Evolutionary conservation across 345 rosid genomes (phyloP).

Genomic region (Toxicodendron radicans): DNA sequence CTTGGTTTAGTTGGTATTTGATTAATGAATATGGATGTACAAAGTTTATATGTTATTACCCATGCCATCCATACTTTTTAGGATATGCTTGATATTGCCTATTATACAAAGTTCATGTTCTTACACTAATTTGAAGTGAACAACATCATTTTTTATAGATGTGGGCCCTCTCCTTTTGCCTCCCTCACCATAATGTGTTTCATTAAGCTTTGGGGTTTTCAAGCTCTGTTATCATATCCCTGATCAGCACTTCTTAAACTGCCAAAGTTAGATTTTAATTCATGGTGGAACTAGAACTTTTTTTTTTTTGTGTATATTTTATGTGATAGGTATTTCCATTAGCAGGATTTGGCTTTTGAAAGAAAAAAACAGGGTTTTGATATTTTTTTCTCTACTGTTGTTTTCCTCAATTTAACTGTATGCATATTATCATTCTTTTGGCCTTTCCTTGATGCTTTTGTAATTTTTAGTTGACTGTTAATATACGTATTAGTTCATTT

Average conservation of each 20-base stretch:
- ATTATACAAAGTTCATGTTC: background rate
- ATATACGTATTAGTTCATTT: background rate
- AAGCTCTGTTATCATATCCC: background rate
- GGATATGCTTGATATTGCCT: background rate
- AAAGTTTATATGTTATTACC: background rate
- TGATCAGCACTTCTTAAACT: background rate
- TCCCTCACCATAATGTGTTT: background rate
- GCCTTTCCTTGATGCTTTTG: constrained; percentile 3
- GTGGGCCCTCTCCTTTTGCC: background rate
- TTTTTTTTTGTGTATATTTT: background rate
- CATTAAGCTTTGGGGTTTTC: background rate
- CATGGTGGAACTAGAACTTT: background rate
- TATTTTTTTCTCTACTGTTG: background rate
- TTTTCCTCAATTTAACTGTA: background rate
- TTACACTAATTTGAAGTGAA: background rate
- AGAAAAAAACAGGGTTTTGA: background rate
- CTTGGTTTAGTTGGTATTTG: background rate
- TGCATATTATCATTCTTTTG: background rate
- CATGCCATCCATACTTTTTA: background rate
- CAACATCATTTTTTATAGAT: background rate
- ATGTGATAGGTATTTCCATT: background rate
- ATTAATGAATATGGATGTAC: no score
- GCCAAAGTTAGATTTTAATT: background rate
- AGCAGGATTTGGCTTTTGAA: background rate
- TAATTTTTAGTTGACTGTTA: background rate